Percentiles rank a stretch among this genome's conserved stretches.
Evolutionary conservation across 2,329 filamentous ascomycete species (phyloP).

Genomic region (Emericellopsis atlantica): DNA sequence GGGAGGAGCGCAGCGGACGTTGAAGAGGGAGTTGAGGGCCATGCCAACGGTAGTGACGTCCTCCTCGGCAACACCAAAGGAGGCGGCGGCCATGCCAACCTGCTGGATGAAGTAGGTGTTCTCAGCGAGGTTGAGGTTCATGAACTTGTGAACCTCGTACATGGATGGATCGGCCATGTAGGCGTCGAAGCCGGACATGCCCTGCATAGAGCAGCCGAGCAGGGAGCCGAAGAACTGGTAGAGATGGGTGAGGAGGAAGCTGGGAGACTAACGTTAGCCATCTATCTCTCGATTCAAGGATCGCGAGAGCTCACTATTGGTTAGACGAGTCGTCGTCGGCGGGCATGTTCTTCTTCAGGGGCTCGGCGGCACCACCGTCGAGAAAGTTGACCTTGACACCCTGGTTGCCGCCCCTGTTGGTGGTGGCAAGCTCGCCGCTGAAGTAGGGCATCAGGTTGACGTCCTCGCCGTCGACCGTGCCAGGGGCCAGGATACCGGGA

Average conservation of each 20-base stretch:
- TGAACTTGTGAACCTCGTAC: conserved; percentile 46
- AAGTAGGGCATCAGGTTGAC: conserved; percentile 51
- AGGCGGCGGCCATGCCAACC: conserved; percentile 40
- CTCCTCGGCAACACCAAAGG: conserved; percentile 42
- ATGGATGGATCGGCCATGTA: conserved; percentile 33
- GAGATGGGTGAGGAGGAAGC: conserved; percentile 45
- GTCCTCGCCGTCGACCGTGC: conserved; percentile 32
- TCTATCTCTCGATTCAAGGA: neutral
- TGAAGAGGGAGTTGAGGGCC: conserved; percentile 37
- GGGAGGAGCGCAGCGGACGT: conserved; percentile 33
- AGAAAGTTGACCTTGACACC: conserved; percentile 45
- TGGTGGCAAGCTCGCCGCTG: conserved; percentile 37
- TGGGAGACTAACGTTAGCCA: conserved; percentile 10
- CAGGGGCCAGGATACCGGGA: conserved; percentile 41
- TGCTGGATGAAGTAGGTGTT: conserved; percentile 47
- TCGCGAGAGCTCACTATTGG: conserved; percentile 34
- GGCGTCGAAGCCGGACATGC: conserved; percentile 31
- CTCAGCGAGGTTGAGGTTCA: conserved; percentile 38
- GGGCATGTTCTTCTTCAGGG: conserved; percentile 41
- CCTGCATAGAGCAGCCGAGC: conserved; percentile 40
- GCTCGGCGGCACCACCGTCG: conserved; percentile 43
- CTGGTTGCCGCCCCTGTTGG: conserved; percentile 32
- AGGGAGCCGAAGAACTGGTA: conserved; percentile 49
- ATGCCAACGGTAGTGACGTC: conserved; percentile 36
- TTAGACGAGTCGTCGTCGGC: conserved; percentile 34